Conservation (phyloP, 345 rosid species). For the Gossypium australe region DNA sequence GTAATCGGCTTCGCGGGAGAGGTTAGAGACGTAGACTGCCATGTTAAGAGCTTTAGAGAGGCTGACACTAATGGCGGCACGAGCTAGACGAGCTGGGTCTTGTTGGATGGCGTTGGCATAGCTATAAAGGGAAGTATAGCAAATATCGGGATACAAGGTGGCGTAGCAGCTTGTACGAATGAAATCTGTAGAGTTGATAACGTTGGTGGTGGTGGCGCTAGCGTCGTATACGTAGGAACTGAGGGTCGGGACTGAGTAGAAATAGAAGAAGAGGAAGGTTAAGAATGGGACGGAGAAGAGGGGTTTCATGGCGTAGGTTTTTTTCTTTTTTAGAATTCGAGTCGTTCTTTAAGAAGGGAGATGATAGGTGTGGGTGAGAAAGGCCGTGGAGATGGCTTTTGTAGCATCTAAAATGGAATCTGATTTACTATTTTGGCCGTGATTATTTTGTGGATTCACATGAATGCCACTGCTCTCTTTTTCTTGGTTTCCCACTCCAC, state of each 20-base stretch:
- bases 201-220: not conserved
- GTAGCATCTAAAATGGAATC: not conserved
- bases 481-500: not conserved
- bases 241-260: slow-evolving; percentile 23
- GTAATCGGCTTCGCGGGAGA: slow-evolving; percentile 55
- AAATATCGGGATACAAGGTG: slow-evolving; percentile 73
- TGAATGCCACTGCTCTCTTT: not conserved
- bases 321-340: not conserved
- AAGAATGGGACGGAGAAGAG: slow-evolving; percentile 21
- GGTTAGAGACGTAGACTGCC: slow-evolving; percentile 46
- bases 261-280: slow-evolving; percentile 24
- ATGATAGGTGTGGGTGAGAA: not conserved
- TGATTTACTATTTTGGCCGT: not conserved
- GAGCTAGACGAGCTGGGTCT: slow-evolving; percentile 58
- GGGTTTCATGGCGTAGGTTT: slow-evolving; percentile 19
- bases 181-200: slow-evolving; percentile 36
- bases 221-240: slow-evolving; percentile 14
- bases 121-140: slow-evolving; percentile 57
- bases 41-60: slow-evolving; percentile 43
- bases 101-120: slow-evolving; percentile 48
- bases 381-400: not conserved
- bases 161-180: slow-evolving; percentile 74
- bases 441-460: not conserved
- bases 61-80: slow-evolving; percentile 50
- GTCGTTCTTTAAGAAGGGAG: not conserved